Evolutionary conservation across 768 basidiomycete genomes (phyloP).

Genomic region (Tricholoma flavovirens): DNA sequence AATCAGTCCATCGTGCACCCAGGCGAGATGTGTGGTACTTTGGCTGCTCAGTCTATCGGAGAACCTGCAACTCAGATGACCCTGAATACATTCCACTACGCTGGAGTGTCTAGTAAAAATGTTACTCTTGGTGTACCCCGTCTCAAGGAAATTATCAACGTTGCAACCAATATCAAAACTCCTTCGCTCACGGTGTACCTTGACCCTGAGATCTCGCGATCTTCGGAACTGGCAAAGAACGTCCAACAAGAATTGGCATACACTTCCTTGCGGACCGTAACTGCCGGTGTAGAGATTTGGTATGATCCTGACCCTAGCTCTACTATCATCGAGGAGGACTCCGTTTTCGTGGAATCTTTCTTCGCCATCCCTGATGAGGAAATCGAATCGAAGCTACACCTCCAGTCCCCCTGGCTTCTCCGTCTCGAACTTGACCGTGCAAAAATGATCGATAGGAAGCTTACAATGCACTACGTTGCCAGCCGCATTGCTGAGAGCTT

Average conservation of each 20-base stretch:
- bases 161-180: conserved; percentile 97
- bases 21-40: conserved; percentile 98
- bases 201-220: conserved; percentile 59
- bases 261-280: conserved; percentile 91
- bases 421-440: conserved; percentile 95
- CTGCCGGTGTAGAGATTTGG: conserved; percentile 94
- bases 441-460: conserved; percentile 96
- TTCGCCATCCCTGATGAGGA: conserved; percentile 99
- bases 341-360: conserved; percentile 95
- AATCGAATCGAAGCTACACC: conserved; percentile 81
- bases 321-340: conserved; percentile 95
- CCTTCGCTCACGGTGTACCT: conserved; percentile 94
- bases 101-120: conserved; percentile 99
- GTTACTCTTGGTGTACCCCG: conserved; percentile 99
- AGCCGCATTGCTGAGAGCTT: conserved; percentile 91
- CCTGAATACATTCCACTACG: conserved; percentile 99
- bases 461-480: conserved; percentile 93
- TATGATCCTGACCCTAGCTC: conserved; percentile 91
- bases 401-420: conserved; percentile 95
- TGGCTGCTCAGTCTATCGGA: conserved; percentile 97
- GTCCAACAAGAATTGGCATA: conserved; percentile 92
- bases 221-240: conserved; percentile 65
- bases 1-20: conserved; percentile 89
- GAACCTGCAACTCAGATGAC: conserved; percentile 99
- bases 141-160: conserved; percentile 98